phyloP scores from a whole-genome alignment of 1,284 basidiomycete species.

The Ustilago hordei region DNA sequence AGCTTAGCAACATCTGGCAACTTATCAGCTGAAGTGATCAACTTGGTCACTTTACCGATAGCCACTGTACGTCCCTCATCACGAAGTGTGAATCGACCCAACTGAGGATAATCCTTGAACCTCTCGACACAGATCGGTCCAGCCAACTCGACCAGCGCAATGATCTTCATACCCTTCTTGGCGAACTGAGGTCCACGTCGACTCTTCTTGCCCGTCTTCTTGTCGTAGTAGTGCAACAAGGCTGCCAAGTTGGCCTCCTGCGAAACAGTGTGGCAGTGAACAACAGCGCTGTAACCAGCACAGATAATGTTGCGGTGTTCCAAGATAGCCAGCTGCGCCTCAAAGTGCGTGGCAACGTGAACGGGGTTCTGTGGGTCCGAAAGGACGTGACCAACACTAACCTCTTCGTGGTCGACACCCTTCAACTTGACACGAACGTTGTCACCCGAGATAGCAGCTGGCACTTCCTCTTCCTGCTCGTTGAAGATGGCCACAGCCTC shows the following conservation, averaged over 20 bases:
- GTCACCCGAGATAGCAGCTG: slow-evolving; percentile 69
- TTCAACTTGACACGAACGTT: slow-evolving; percentile 69
- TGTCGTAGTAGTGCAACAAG: slow-evolving; percentile 69
- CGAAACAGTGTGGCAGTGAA: slow-evolving; percentile 66
- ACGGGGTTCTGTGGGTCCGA: slow-evolving; percentile 64
- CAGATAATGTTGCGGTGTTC: slow-evolving; percentile 69
- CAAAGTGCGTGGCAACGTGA: slow-evolving; percentile 66
- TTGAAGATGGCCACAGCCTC: slow-evolving; percentile 66
- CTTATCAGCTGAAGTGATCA: slow-evolving; percentile 55
- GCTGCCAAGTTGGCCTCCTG: slow-evolving; percentile 64
- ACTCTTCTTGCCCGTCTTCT: slow-evolving; percentile 69
- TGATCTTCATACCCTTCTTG: slow-evolving; percentile 69
- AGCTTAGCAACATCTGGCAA: slow-evolving; percentile 61
- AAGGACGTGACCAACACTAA: slow-evolving; percentile 64
- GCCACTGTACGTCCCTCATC: slow-evolving; percentile 68
- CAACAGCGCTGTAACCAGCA: slow-evolving; percentile 67
- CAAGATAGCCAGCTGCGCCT: slow-evolving; percentile 69
- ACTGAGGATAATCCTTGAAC: slow-evolving; percentile 68
- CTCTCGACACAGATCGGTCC: slow-evolving; percentile 66
- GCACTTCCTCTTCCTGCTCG: slow-evolving; percentile 68
- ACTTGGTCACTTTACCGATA: slow-evolving; percentile 68
- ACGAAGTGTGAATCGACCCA: slow-evolving; percentile 68
- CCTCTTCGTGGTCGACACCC: slow-evolving; percentile 67
- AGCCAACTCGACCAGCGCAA: slow-evolving; percentile 66
- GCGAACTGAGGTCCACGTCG: slow-evolving; percentile 66